These are phyloP conservation scores for Fusarium pseudonygamai DNA, from an alignment of 2,329 filamentous ascomycete genomes.

Conservation along the genomic window DNA sequence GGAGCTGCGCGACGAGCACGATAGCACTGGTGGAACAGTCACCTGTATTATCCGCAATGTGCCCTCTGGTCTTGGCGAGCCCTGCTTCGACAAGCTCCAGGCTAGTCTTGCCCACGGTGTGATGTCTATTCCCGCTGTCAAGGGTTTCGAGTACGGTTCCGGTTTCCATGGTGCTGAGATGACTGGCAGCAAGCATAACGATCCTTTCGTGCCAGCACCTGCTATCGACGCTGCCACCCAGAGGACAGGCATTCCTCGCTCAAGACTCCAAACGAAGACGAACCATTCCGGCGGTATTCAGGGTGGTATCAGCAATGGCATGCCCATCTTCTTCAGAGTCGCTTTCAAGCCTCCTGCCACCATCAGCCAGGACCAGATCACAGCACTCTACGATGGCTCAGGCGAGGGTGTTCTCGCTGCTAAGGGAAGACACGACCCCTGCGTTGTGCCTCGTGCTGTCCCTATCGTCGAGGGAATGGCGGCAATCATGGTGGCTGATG, in stretches of 20 bases:
- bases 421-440: constrained; percentile 94
- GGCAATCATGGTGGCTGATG: constrained; percentile 86
- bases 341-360: constrained; percentile 96
- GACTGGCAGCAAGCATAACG: constrained; percentile 90
- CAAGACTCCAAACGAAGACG: constrained; percentile 77
- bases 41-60: constrained; percentile 91
- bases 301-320: constrained; percentile 94
- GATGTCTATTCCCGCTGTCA: constrained; percentile 93
- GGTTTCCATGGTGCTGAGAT: constrained; percentile 90
- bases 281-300: constrained; percentile 97
- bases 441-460: constrained; percentile 87
- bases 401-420: constrained; percentile 81
- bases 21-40: constrained; percentile 94
- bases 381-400: constrained; percentile 79
- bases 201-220: constrained; percentile 62
- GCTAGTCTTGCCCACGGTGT: constrained; percentile 92
- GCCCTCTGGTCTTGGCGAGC: constrained; percentile 89
- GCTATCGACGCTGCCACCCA: constrained; percentile 56
- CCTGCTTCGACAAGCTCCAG: constrained; percentile 95
- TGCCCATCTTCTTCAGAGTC: constrained; percentile 92
- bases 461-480: constrained; percentile 94
- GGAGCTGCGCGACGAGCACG: constrained; percentile 78
- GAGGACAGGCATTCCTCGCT: constrained; percentile 58
- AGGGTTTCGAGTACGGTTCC: constrained; percentile 94
- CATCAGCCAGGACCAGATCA: constrained; percentile 88